phyloP scores from a whole-genome alignment of 768 basidiomycete species.

The Tricholoma sp. region DNA sequence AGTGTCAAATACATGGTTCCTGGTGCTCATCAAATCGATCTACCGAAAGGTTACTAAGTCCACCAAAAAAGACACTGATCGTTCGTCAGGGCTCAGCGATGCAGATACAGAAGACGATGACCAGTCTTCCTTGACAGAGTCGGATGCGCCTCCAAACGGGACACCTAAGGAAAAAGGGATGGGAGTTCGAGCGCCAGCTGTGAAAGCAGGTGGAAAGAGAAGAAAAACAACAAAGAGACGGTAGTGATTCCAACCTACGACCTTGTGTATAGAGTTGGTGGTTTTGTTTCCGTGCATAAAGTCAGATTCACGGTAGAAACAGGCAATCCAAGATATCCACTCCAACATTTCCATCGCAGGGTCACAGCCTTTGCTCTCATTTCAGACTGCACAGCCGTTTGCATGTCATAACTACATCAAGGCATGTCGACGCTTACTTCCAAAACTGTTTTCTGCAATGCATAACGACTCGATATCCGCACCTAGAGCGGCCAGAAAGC shows the following conservation, averaged over 20 bases:
- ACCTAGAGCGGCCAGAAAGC: too few species aligned
- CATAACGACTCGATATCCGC: too few species aligned
- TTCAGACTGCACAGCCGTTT: neutral
- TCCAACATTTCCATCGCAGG: neutral
- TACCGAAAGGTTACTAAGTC: conserved; percentile 22
- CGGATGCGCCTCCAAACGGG: conserved; percentile 32
- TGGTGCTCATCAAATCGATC: conserved; percentile 37
- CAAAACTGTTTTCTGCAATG: too few species aligned
- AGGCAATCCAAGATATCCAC: neutral
- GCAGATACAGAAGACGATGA: conserved; percentile 29
- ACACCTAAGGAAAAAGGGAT: conserved; percentile 24
- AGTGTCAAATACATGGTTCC: conserved; percentile 66
- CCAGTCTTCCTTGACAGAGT: conserved; percentile 36
- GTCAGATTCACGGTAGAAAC: neutral
- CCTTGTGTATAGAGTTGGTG: neutral
- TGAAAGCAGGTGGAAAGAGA: conserved; percentile 60
- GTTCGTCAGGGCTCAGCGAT: conserved; percentile 14
- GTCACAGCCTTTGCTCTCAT: neutral
- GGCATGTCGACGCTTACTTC: too few species aligned
- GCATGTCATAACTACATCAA: too few species aligned
- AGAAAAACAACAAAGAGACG: conserved; percentile 53
- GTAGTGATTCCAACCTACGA: conserved; percentile 27
- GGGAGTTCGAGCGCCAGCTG: conserved; percentile 31
- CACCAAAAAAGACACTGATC: conserved; percentile 9
- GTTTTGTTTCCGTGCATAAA: neutral